phyloP scores from a whole-genome alignment of 2,329 filamentous ascomycete species.

The Trichoderma sp. region DNA sequence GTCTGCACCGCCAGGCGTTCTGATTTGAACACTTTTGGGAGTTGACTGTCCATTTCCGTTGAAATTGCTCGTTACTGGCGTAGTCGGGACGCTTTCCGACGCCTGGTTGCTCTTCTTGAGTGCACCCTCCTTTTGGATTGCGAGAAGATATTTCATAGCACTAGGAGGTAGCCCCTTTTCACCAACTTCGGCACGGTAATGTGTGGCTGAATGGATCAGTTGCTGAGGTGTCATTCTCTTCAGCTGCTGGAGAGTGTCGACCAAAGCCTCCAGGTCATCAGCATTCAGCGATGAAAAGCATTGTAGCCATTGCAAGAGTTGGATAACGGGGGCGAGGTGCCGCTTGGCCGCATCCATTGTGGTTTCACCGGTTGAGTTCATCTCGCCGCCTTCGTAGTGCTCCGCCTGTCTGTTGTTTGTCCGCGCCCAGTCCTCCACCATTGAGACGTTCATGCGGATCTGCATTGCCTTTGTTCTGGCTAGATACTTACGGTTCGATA shows the following conservation, averaged over 20 bases:
- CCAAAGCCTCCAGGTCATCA: slow-evolving; percentile 85
- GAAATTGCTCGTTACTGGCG: slow-evolving; percentile 43
- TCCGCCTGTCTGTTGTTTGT: slow-evolving; percentile 92
- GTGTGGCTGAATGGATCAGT: slow-evolving; percentile 85
- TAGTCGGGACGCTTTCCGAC: slow-evolving; percentile 48
- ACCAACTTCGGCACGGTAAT: slow-evolving; percentile 92
- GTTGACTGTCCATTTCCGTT: slow-evolving; percentile 49
- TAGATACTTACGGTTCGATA: slow-evolving; percentile 93
- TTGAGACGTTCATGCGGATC: slow-evolving; percentile 97
- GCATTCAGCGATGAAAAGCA: slow-evolving; percentile 88
- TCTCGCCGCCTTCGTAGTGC: slow-evolving; percentile 91
- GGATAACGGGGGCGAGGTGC: slow-evolving; percentile 87
- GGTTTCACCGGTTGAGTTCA: slow-evolving; percentile 79
- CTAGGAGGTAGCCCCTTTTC: slow-evolving; percentile 90
- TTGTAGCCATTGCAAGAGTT: slow-evolving; percentile 95
- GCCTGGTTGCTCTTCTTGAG: slow-evolving; percentile 55
- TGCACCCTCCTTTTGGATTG: slow-evolving; percentile 74
- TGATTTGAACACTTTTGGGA: slow-evolving; percentile 44
- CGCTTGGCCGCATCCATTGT: slow-evolving; percentile 81
- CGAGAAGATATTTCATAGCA: slow-evolving; percentile 81
- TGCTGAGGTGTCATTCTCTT: slow-evolving; percentile 83
- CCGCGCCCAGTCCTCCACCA: slow-evolving; percentile 92
- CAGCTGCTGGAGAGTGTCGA: slow-evolving; percentile 86
- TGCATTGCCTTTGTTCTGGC: slow-evolving; percentile 99
- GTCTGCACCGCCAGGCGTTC: slow-evolving; percentile 41